Conservation (phyloP, 164 flowering plant genomes). For the Tetracentron sinense region DNA sequence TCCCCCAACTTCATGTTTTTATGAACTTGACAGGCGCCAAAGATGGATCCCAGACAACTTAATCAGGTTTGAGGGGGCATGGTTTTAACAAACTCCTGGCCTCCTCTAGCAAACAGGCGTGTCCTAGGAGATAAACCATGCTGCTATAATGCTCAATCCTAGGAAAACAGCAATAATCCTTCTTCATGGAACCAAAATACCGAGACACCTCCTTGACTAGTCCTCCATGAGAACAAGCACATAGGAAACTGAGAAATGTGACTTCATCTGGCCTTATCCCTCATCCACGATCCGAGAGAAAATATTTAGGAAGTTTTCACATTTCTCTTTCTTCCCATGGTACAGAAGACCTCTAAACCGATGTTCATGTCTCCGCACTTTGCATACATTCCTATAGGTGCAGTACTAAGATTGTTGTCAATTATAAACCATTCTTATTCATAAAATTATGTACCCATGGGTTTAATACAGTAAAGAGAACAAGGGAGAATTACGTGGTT, state of each 20-base stretch:
- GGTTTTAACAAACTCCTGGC: conserved; percentile 11
- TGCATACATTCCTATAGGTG: conserved; percentile 43
- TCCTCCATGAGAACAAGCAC: conserved; percentile 11
- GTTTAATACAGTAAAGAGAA: no score
- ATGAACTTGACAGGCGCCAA: conserved; percentile 5
- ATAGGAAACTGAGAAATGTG: conserved; percentile 9
- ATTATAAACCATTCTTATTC: neutral
- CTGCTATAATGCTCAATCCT: conserved; percentile 19
- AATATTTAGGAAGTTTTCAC: conserved; percentile 13
- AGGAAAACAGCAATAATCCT: neutral
- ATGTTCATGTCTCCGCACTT: conserved; percentile 31
- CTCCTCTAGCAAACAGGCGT: conserved; percentile 19
- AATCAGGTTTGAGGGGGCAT: conserved; percentile 15
- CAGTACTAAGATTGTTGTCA: conserved; percentile 19
- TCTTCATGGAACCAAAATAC: conserved; percentile 9
- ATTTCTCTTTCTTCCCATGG: conserved; percentile 7
- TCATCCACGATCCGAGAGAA: conserved; percentile 4
- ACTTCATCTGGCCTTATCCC: conserved; percentile 14
- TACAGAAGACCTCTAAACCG: conserved; percentile 10
- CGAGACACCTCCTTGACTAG: conserved; percentile 1
- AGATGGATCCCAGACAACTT: conserved; percentile 6
- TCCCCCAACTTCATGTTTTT: conserved; percentile 6
- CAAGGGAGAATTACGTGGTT: no score
- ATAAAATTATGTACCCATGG: conserved; percentile 21
- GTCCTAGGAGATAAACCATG: conserved; percentile 24